Percentiles rank a stretch among this genome's conserved stretches.
Conservation (phyloP, 495 filamentous ascomycete genomes). For the Stereocaulon alpinum region DNA sequence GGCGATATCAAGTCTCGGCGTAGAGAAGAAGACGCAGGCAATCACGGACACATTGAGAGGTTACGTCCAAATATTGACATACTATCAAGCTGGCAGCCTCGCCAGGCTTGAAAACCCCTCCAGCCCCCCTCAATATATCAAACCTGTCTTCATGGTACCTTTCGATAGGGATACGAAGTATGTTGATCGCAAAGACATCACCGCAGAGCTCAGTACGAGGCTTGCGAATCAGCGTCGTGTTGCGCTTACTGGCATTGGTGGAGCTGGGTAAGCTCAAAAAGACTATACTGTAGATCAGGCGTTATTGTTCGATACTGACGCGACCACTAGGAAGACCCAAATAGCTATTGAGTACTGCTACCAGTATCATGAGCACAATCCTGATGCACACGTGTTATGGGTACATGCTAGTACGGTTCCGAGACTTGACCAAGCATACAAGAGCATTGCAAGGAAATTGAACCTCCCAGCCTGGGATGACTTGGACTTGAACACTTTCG, state of each 20-base stretch:
- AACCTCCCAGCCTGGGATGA: conserved; percentile 30
- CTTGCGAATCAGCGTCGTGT: conserved; percentile 7
- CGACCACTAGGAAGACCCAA: conserved; percentile 26
- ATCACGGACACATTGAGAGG: too few species aligned
- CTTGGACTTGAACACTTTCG: conserved; percentile 28
- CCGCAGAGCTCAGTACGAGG: not conserved
- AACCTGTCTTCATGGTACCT: conserved; percentile 10
- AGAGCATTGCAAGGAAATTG: conserved; percentile 28
- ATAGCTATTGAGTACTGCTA: conserved; percentile 34
- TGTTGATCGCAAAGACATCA: conserved; percentile 1
- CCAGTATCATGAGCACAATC: conserved; percentile 17
- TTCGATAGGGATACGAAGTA: conserved; percentile 1
- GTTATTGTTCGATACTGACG: too few species aligned
- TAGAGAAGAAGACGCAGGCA: too few species aligned
- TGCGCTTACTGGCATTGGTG: conserved; percentile 26
- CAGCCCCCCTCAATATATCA: conserved; percentile 20
- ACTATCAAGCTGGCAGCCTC: too few species aligned
- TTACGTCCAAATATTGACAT: too few species aligned
- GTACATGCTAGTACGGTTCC: conserved; percentile 29
- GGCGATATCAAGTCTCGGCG: too few species aligned
- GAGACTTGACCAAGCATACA: conserved; percentile 32
- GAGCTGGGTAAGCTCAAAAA: conserved; percentile 27
- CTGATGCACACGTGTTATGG: conserved; percentile 33
- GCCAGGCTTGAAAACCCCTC: too few species aligned
- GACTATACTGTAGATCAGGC: conserved; percentile 3